phyloP scores from a whole-genome alignment of 192 early-diverging fungal genomes.

The Thamnidium elegans region DNA sequence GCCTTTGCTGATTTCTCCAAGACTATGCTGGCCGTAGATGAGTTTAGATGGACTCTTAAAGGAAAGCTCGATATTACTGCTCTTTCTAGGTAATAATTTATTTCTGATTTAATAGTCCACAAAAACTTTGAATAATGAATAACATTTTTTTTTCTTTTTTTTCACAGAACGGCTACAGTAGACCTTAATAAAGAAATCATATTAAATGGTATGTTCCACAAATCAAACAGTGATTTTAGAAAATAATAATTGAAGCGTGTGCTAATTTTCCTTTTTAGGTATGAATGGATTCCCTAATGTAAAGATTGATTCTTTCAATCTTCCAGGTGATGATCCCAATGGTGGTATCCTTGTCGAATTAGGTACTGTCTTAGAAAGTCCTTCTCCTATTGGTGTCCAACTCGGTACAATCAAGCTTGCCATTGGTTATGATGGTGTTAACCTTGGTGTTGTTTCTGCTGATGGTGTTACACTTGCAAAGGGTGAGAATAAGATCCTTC shows the following conservation, averaged over 20 bases:
- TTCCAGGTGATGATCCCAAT: constrained; percentile 50
- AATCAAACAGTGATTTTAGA: neutral
- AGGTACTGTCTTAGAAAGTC: constrained; percentile 50
- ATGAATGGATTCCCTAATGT: constrained; percentile 57
- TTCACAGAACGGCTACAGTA: constrained; percentile 36
- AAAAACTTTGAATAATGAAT: neutral
- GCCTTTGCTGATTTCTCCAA: constrained; percentile 47
- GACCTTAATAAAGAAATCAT: constrained; percentile 43
- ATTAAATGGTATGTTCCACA: constrained; percentile 35
- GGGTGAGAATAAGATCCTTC: constrained; percentile 44
- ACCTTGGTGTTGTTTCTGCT: constrained; percentile 48
- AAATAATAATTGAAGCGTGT: neutral
- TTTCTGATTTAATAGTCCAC: neutral
- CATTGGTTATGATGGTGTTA: constrained; percentile 41
- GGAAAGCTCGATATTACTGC: constrained; percentile 33
- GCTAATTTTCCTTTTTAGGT: constrained; percentile 25
- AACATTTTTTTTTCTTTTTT: constrained; percentile 7
- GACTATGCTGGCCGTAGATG: constrained; percentile 44
- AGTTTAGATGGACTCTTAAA: constrained; percentile 31
- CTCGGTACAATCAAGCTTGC: constrained; percentile 56
- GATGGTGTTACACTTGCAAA: constrained; percentile 36
- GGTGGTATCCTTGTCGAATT: constrained; percentile 58
- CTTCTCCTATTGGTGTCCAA: constrained; percentile 52
- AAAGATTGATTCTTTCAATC: constrained; percentile 47
- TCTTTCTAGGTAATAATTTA: constrained; percentile 19